Evolutionary conservation across 2,329 filamentous ascomycete species (phyloP).

Genomic region (Pyrenochaeta sp.): DNA sequence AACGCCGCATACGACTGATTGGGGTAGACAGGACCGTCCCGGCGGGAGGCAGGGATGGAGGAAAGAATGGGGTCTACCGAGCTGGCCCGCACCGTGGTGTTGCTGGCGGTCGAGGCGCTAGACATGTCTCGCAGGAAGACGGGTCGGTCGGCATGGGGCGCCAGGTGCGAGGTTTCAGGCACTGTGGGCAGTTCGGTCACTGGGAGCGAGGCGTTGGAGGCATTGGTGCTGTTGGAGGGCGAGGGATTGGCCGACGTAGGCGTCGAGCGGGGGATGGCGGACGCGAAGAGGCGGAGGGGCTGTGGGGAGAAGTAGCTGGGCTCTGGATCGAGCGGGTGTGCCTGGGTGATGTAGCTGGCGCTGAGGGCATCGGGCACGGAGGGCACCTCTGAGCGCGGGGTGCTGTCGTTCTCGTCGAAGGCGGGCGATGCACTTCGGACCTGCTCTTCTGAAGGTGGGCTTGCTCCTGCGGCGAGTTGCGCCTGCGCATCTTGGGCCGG

Average conservation of each 20-base stretch:
- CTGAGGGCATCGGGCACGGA: constrained; percentile 35
- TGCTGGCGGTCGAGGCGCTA: constrained; percentile 51
- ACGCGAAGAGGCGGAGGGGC: constrained; percentile 43
- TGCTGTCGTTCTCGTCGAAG: constrained; percentile 45
- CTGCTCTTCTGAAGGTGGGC: not conserved
- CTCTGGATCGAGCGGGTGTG: constrained; percentile 33
- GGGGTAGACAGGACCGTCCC: constrained; percentile 52
- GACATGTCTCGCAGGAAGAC: constrained; percentile 51
- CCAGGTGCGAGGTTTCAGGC: constrained; percentile 10
- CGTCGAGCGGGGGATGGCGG: constrained; percentile 38
- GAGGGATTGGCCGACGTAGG: constrained; percentile 40
- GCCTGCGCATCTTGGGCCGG: constrained; percentile 15
- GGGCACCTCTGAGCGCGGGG: constrained; percentile 51
- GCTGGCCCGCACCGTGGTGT: constrained; percentile 49
- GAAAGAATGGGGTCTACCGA: constrained; percentile 32
- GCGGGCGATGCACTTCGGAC: constrained; percentile 6
- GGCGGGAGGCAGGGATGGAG: constrained; percentile 21
- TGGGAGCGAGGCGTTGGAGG: constrained; percentile 33
- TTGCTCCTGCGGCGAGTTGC: constrained; percentile 1
- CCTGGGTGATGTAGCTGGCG: constrained; percentile 25
- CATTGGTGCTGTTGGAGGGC: constrained; percentile 38
- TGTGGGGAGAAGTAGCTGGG: constrained; percentile 50
- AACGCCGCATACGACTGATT: constrained; percentile 60
- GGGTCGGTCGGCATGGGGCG: constrained; percentile 43
- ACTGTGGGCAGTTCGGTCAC: constrained; percentile 8